Evolutionary conservation across 306 rosid species (phyloP).

Genomic region (Inga leiocalycina): DNA sequence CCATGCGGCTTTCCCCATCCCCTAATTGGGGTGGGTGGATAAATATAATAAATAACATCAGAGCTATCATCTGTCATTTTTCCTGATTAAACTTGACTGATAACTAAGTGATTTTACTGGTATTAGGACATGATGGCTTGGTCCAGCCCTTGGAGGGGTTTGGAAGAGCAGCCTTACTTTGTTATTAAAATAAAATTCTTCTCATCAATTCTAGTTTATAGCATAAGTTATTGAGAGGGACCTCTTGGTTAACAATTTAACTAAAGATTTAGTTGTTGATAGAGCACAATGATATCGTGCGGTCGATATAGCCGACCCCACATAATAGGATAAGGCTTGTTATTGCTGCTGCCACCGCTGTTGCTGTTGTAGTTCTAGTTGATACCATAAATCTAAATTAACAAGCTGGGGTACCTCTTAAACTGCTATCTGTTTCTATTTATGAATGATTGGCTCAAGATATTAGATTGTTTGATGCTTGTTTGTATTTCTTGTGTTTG

Average conservation of each 20-base stretch:
- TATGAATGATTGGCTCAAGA: background rate
- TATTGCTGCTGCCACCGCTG: too few species aligned
- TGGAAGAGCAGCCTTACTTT: background rate
- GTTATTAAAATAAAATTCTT: background rate
- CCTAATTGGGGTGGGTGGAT: background rate
- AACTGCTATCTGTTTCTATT: background rate
- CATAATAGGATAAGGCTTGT: too few species aligned
- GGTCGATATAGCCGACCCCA: too few species aligned
- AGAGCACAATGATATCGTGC: too few species aligned
- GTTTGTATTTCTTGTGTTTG: background rate
- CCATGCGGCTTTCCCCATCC: background rate
- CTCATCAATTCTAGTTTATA: background rate
- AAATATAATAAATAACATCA: constrained; percentile 1
- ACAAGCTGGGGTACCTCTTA: background rate
- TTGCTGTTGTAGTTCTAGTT: background rate
- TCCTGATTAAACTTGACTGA: constrained; percentile 11
- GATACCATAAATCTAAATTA: background rate
- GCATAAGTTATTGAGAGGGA: background rate
- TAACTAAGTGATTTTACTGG: background rate
- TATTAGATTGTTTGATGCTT: background rate
- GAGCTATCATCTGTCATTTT: background rate
- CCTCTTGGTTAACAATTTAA: too few species aligned
- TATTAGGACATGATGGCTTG: background rate
- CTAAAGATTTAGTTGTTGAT: too few species aligned
- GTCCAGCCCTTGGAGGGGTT: background rate